phyloP scores from a whole-genome alignment of 2,329 filamentous ascomycete genomes.

The Apiospora hydei region DNA sequence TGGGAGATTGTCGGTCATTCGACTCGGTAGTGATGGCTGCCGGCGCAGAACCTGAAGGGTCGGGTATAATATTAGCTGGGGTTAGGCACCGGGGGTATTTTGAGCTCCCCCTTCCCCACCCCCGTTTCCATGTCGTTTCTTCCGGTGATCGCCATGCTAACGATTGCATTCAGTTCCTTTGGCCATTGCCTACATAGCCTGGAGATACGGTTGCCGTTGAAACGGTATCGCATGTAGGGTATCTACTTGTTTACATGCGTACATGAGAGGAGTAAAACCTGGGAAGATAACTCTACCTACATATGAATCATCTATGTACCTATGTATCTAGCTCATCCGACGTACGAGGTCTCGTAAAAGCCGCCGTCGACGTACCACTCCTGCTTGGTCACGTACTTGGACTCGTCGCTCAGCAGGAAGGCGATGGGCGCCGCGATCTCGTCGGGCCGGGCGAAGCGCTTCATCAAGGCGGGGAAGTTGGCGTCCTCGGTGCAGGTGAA shows the following conservation, averaged over 20 bases:
- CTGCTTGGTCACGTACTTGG: conserved; percentile 37
- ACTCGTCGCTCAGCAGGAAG: conserved; percentile 42
- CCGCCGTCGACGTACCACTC: conserved; percentile 39
- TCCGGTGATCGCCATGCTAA: too few relatives aligned
- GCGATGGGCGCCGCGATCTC: conserved; percentile 40
- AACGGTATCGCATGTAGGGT: not conserved
- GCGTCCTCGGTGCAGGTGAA: conserved; percentile 24
- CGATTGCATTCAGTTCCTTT: too few relatives aligned
- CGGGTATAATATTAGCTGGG: too few relatives aligned
- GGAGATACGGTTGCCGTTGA: too few relatives aligned
- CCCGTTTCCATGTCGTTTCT: too few relatives aligned
- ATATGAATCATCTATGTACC: not conserved
- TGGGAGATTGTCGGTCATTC: too few relatives aligned
- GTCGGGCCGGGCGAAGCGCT: conserved; percentile 39
- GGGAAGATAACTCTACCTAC: not conserved
- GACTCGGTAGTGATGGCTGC: too few relatives aligned
- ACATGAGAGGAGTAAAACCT: not conserved
- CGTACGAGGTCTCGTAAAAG: conserved; percentile 27
- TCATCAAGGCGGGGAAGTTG: conserved; percentile 32
- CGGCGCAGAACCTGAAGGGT: too few relatives aligned
- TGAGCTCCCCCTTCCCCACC: too few relatives aligned
- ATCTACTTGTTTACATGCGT: not conserved
- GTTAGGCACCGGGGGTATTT: too few relatives aligned
- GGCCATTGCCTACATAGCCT: too few relatives aligned
- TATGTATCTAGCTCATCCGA: not conserved